Base-by-base conservation (phyloP, 495 filamentous ascomycete species). In the Aspergillus haitiensis region DNA sequence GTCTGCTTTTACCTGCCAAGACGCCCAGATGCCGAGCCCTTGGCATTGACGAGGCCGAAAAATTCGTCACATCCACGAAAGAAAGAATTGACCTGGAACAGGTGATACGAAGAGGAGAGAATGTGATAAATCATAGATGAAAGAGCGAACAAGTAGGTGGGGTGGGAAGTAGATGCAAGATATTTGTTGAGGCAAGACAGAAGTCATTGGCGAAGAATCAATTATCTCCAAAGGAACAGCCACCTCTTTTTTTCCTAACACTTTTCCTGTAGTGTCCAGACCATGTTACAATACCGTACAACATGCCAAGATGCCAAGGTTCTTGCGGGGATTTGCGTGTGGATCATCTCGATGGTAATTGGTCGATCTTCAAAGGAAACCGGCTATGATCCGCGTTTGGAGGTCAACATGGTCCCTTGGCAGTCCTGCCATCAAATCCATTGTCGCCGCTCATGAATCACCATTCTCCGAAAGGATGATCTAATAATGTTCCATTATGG, bases 1-100 rank as follows among this genome's bases (percentile, higher is more conserved):
- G 65, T 49, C 64, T 64, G 59, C 62, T 68, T 72, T 68, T 60
- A 55, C 67, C 66, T 68, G 75, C 75, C 75, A 78, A 78, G 75
- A 58, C 67, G 75, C 75, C 73, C 69, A 75, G 75, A 66, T 72
- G 73, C 75, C 73, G 72, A 76, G 73, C 65, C 67, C 75, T 78
- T 75, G 73, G 75, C 72, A 71, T 71, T 51, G 46, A 40, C 53
- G 55, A 64, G 8, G 31, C 12, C 36, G 16, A 55, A 56, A 55
- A 27, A 33, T 10, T 40, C 35, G 45, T 57, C 52, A 52, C 52
- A 52, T 37, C n/a, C 21, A 27, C 37, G 39, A 52, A 33, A 55
- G 36, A 40, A 11, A 18, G 27, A 47, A 51, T 33, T 31, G 48
- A 53, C 35, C 53, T 6, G 15, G 37, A 46, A n/a, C 9, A 37